Evolutionary conservation across 257 asterid genomes (phyloP), one percentile per base, ranked within the genome.

Genomic region (Solanum appendiculatum): DNA sequence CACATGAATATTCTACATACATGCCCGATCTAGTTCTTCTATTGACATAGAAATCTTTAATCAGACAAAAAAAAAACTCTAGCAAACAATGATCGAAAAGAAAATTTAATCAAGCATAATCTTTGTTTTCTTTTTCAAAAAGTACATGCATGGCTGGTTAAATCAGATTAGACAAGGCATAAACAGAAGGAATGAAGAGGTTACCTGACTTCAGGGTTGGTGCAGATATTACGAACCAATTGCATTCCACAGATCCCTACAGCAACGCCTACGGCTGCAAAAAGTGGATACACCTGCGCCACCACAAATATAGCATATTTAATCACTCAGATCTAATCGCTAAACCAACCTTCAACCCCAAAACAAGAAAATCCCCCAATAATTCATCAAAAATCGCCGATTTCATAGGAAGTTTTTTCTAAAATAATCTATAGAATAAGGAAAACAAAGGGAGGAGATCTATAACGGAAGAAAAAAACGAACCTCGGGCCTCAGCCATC

Each of bases 401-500:
- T 88, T 33, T 33, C 16, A 83, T 5, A 3, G 7, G 12, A 58
- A 31, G 36, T 1, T 7, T 48, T 39, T 20, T 1, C n/a, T 0
- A 18, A 2, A 54, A 18, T n/a, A 54, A 54, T 54, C n/a, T 18
- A 6, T 20, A 54, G 6, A 54, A 18, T 6, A 54, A 20, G 63
- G 63, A 54, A 73, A 29, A 29, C 1, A 60, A 82, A 44, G 51
- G 37, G 60, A 77, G 88, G 64, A 88, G 86, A 89, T 92, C 88
- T 86, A 68, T 29, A 12, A 40, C 2, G n/a, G 75, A 73, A 73
- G n/a, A 44, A 16, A 7, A 78, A 7, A 40, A 31, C 44, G 3
- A 0, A 94, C 98, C 98, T 96, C 98, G 70, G 98, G 98, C 92
- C 98, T 91, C 73, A 96, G 91, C 98, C 98, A 96, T 89, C 98